phyloP scores from a whole-genome alignment of 805 yeast genomes.

The Osmozyma mogii region DNA sequence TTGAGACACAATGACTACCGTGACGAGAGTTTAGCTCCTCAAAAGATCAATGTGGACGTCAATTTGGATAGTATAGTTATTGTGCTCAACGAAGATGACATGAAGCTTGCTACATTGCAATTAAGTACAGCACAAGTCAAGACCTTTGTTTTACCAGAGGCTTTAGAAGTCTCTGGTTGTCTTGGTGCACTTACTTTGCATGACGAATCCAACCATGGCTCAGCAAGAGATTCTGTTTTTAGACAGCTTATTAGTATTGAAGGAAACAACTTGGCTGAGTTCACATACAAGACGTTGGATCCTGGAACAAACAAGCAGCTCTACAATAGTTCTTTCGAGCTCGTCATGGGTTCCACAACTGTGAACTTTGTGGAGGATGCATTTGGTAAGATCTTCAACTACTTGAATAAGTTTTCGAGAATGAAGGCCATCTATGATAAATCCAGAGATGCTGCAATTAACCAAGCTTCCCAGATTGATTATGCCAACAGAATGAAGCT shows the following conservation, averaged over 20 bases:
- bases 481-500: constrained; percentile 57
- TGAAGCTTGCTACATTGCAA: constrained; percentile 70
- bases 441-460: constrained; percentile 82
- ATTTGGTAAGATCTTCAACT: constrained; percentile 56
- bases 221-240: constrained; percentile 49
- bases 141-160: constrained; percentile 65
- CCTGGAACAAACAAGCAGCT: constrained; percentile 35
- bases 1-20: constrained; percentile 60
- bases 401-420: constrained; percentile 63
- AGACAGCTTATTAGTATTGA: constrained; percentile 70
- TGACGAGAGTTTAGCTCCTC: constrained; percentile 55
- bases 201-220: constrained; percentile 66
- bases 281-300: constrained; percentile 78
- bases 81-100: constrained; percentile 75
- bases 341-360: constrained; percentile 68
- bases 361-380: constrained; percentile 80
- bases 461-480: constrained; percentile 64
- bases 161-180: constrained; percentile 60
- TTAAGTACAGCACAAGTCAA: constrained; percentile 66
- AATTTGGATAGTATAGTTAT: constrained; percentile 65
- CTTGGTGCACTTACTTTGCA: constrained; percentile 73
- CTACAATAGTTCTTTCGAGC: constrained; percentile 49
- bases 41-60: constrained; percentile 62
- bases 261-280: constrained; percentile 73
- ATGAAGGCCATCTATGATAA: constrained; percentile 88